A percentile compares a stretch with the other conserved stretches of the same genome.
Conservation (phyloP, 176 grass and related monocot genomes). For the Puya raimondii region DNA sequence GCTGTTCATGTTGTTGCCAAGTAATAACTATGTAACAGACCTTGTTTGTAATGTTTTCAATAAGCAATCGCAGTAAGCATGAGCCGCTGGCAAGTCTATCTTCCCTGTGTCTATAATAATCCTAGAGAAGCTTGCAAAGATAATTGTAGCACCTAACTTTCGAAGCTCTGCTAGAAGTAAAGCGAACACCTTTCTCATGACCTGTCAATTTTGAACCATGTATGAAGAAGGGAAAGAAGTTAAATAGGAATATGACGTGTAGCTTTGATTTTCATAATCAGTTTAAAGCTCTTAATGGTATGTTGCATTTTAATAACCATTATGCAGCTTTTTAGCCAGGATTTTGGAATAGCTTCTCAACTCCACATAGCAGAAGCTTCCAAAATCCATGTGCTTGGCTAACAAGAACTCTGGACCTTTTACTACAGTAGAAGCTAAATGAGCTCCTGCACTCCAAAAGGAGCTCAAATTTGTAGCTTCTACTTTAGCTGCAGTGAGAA, state of each 20-base stretch:
- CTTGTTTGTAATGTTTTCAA: slow-evolving; percentile 93
- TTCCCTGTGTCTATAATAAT: slow-evolving; percentile 99
- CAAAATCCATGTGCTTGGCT: too few relatives aligned
- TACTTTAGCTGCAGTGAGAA: too few relatives aligned
- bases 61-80: slow-evolving; percentile 80
- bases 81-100: slow-evolving; percentile 62
- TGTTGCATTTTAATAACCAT: too few relatives aligned
- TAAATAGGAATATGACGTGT: slow-evolving; percentile 12
- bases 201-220: slow-evolving; percentile 35
- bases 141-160: slow-evolving; percentile 79
- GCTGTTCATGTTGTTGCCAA: neutral
- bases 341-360: too few relatives aligned
- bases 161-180: slow-evolving; percentile 65
- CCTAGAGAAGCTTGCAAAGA: slow-evolving; percentile 92
- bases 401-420: too few relatives aligned
- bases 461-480: neutral
- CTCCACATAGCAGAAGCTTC: too few relatives aligned
- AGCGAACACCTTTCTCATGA: slow-evolving; percentile 95
- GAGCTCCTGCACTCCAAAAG: too few relatives aligned
- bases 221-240: slow-evolving; percentile 10
- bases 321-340: too few relatives aligned
- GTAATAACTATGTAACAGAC: slow-evolving; percentile 22
- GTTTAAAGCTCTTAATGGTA: too few relatives aligned
- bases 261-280: too few relatives aligned
- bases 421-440: too few relatives aligned